Conservation (phyloP, 768 basidiomycete genomes). For the Lanmaoa pseudosensibilis region DNA sequence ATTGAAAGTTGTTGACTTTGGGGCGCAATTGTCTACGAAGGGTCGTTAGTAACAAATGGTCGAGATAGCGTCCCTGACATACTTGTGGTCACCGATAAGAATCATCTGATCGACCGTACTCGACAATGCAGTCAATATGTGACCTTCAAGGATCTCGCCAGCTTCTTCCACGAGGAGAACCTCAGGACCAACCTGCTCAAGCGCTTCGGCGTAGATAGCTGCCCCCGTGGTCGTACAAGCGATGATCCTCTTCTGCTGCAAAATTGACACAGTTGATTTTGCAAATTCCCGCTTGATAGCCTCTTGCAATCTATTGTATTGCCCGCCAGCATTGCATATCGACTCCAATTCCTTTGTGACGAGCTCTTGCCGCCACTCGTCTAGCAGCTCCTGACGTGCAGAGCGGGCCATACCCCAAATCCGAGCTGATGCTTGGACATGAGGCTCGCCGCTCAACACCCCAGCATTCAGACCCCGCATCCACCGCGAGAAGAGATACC, state of each 20-base stretch:
- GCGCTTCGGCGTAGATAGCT: conserved; percentile 48
- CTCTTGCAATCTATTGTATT: conserved; percentile 40
- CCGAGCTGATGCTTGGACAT: conserved; percentile 26
- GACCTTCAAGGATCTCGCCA: conserved; percentile 47
- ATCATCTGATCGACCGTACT: conserved; percentile 43
- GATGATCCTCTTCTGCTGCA: conserved; percentile 54
- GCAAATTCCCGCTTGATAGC: conserved; percentile 36
- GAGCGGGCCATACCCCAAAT: conserved; percentile 41
- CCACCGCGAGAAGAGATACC: conserved; percentile 54
- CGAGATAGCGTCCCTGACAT: not conserved
- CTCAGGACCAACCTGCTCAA: conserved; percentile 38
- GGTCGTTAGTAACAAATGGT: not conserved
- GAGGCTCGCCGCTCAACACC: conserved; percentile 31
- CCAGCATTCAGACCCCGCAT: conserved; percentile 43
- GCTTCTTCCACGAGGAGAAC: conserved; percentile 56
- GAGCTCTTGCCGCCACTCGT: conserved; percentile 38
- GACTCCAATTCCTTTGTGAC: conserved; percentile 31
- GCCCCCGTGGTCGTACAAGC: conserved; percentile 72
- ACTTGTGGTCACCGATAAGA: conserved; percentile 74
- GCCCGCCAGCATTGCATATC: conserved; percentile 26
- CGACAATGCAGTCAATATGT: conserved; percentile 59
- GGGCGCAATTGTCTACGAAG: conserved; percentile 61
- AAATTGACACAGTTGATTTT: conserved; percentile 31
- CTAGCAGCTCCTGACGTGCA: conserved; percentile 29
- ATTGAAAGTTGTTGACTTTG: conserved; percentile 62